Evolutionary conservation across 2,329 filamentous ascomycete species (phyloP).

Genomic region (Cercospora citrullina): DNA sequence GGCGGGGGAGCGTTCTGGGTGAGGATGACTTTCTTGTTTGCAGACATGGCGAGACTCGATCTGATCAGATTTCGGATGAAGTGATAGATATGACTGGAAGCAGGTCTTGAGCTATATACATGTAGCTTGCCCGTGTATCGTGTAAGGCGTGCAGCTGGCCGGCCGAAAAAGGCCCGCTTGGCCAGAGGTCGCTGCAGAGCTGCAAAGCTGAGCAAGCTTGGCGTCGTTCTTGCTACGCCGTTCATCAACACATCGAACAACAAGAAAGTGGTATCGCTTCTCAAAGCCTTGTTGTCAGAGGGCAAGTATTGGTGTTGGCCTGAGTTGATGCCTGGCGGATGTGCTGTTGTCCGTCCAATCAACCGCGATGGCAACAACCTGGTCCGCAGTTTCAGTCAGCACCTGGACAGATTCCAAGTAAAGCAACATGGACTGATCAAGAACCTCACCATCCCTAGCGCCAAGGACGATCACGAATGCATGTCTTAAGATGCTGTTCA

Average conservation of each 20-base stretch:
- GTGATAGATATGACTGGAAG: background rate
- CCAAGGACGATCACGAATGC: background rate
- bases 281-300: background rate
- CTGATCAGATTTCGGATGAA: background rate
- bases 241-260: background rate
- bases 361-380: background rate
- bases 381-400: background rate
- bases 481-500: background rate
- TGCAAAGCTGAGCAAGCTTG: background rate
- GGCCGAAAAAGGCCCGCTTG: constrained; percentile 6
- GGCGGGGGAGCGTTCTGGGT: constrained; percentile 34
- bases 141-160: constrained; percentile 4
- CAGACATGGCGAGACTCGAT: constrained; percentile 20
- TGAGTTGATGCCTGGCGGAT: background rate
- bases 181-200: background rate
- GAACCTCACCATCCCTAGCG: background rate
- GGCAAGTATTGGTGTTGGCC: background rate
- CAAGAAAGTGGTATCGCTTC: background rate
- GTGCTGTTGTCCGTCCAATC: background rate
- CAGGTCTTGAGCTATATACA: background rate
- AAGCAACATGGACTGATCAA: background rate
- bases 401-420: background rate
- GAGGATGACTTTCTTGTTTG: constrained; percentile 33
- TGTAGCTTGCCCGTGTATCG: constrained; percentile 1
- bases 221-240: background rate